A percentile compares a stretch with the other conserved stretches of the same genome.
phyloP scores from a whole-genome alignment of 768 basidiomycete species.

The Lactarius tabidus region DNA sequence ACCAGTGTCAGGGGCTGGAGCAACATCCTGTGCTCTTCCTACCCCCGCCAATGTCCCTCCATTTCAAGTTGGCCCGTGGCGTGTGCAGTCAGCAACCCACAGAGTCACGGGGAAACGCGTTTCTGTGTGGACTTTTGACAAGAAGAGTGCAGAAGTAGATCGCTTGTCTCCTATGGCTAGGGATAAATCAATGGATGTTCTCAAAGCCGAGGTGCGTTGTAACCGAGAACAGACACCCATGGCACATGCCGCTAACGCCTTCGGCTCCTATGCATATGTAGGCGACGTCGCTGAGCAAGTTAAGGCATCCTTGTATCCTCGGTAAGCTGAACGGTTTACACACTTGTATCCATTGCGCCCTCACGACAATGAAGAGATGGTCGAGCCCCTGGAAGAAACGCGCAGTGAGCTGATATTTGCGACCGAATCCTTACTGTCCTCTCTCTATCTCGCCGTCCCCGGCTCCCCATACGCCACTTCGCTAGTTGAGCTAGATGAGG shows the following conservation, averaged over 20 bases:
- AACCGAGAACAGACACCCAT: neutral
- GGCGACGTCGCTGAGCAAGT: constrained; percentile 78
- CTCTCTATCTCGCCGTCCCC: constrained; percentile 72
- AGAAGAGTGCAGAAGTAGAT: constrained; percentile 70
- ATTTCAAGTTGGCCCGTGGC: constrained; percentile 83
- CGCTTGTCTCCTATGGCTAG: constrained; percentile 56
- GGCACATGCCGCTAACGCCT: neutral
- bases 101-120: constrained; percentile 89
- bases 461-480: constrained; percentile 53
- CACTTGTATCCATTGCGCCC: constrained; percentile 15
- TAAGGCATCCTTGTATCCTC: constrained; percentile 91
- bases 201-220: constrained; percentile 80
- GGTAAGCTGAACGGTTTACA: constrained; percentile 43
- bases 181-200: constrained; percentile 74
- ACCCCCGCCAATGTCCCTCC: constrained; percentile 42
- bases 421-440: constrained; percentile 84
- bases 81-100: constrained; percentile 79
- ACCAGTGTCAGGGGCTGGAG: constrained; percentile 33
- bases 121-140: constrained; percentile 91
- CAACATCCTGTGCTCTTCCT: constrained; percentile 38
- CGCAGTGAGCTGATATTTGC: constrained; percentile 87
- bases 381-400: constrained; percentile 94
- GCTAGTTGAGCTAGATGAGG: constrained; percentile 87
- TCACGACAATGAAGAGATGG: constrained; percentile 66
- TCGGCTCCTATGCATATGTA: constrained; percentile 32